Base-by-base conservation (phyloP, 164 flowering plant genomes). In the Warburgia ugandensis region DNA sequence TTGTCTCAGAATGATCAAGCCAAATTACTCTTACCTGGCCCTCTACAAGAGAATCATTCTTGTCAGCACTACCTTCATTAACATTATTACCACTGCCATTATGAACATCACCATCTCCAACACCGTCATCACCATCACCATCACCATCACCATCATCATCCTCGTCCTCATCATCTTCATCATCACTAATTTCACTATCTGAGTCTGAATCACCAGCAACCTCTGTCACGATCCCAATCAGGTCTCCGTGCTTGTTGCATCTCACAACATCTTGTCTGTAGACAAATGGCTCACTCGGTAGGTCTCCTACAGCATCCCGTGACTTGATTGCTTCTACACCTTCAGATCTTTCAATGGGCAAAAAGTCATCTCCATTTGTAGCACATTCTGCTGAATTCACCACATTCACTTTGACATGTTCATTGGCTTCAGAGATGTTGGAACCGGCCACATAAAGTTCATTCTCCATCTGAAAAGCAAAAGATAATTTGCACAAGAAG, bases 251-350 rank as follows among this genome's bases (percentile, higher is more conserved):
- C 13, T 30, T 62, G 13, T 63, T 66, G 54, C 69, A 59, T 65
- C 59, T 86, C 29, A 94, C 97, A 43, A 94, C 75, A 69, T 89
- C 97, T 62, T 94, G 77, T 42, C 89, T 74, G 56, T 88, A 88
- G 13, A 86, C 61, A 54, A 45, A 56, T 12, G 71, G 70, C 33
- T 51, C 67, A 57, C 44, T 52, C 13, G 44, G 47, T 12, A 33
- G 37, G 46, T 67, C 65, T 58, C 30, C 68, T 19, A 30, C 52
- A 50, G 30, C 51, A 31, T 55, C 73, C 31, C 31, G 36, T 20
- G 55, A 30, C 33, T 61, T 56, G 16, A 47, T 33, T 50, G 56
- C 43, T 50, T 54, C 69, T 23, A n/a, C 49, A 46, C 36, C 52
- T 20, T 63, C 62, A 40, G 33, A 45, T 48, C 41, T 46, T 35